phyloP scores from a whole-genome alignment of 2,329 filamentous ascomycete species.

The Neurospora sp. region DNA sequence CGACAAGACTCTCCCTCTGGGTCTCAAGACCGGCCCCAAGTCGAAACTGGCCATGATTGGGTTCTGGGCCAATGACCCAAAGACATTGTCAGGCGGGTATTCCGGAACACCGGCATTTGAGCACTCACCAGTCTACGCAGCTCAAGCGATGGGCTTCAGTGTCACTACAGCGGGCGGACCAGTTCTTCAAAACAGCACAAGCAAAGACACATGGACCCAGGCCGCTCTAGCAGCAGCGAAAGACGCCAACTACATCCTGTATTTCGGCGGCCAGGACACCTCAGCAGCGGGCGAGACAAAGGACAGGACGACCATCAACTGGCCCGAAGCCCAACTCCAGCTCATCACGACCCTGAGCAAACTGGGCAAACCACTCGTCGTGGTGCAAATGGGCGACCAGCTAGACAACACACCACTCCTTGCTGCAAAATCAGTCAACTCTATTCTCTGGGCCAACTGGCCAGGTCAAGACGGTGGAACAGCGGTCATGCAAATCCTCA shows the following conservation, averaged over 20 bases:
- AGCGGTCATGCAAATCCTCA: slow-evolving; percentile 43
- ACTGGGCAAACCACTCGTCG: slow-evolving; percentile 35
- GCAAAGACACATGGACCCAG: slow-evolving; percentile 23
- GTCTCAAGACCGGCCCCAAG: slow-evolving; percentile 33
- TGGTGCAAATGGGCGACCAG: slow-evolving; percentile 40
- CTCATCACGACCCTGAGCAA: slow-evolving; percentile 35
- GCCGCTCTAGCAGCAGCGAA: slow-evolving; percentile 29
- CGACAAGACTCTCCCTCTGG: slow-evolving; percentile 38
- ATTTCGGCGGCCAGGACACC: slow-evolving; percentile 43
- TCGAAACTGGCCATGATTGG: slow-evolving; percentile 40
- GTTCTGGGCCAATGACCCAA: slow-evolving; percentile 45
- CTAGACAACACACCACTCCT: slow-evolving; percentile 40
- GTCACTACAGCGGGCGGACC: slow-evolving; percentile 31
- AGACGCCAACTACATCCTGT: slow-evolving; percentile 41
- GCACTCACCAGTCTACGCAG: slow-evolving; percentile 40
- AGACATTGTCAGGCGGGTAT: slow-evolving; percentile 49
- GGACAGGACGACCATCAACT: slow-evolving; percentile 40
- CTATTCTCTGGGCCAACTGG: slow-evolving; percentile 47
- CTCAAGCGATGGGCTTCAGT: slow-evolving; percentile 32
- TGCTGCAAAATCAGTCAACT: slow-evolving; percentile 34
- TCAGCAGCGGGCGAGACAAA: slow-evolving; percentile 39
- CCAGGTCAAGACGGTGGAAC: slow-evolving; percentile 48
- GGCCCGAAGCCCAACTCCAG: slow-evolving; percentile 40
- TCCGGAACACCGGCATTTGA: slow-evolving; percentile 43
- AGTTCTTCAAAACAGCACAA: slow-evolving; percentile 16